Percentiles rank a stretch among this genome's conserved stretches.
These are phyloP conservation scores for Alternaria conjuncta DNA, from an alignment of 2,329 filamentous ascomycete genomes.

Conservation along the genomic window DNA sequence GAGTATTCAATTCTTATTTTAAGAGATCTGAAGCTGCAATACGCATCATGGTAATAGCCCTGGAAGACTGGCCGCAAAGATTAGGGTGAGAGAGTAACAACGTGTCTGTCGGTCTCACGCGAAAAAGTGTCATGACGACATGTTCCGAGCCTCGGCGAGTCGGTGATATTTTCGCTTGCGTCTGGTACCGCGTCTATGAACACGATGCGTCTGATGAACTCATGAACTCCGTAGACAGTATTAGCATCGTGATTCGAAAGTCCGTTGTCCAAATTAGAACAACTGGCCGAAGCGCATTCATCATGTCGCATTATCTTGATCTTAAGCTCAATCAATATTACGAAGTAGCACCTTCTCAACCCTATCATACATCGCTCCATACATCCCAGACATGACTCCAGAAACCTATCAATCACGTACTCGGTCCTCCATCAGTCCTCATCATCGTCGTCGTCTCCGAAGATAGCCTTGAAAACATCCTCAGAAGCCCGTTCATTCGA, in stretches of 20 bases:
- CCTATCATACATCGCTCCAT: background rate
- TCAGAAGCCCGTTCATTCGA: conserved; percentile 77
- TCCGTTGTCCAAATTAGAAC: background rate
- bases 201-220: background rate
- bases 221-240: background rate
- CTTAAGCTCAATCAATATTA: background rate
- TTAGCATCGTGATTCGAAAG: background rate
- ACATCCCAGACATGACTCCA: background rate
- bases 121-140: conserved; percentile 14
- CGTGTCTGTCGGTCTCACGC: background rate
- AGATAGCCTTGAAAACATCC: conserved; percentile 88
- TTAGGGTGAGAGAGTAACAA: background rate
- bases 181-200: background rate
- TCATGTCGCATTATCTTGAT: background rate
- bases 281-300: background rate
- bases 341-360: background rate
- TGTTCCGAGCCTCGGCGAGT: conserved; percentile 15
- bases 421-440: conserved; percentile 12
- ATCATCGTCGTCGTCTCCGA: conserved; percentile 79
- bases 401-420: background rate
- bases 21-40: conserved; percentile 9
- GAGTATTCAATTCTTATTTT: conserved; percentile 30
- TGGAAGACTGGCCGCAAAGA: background rate
- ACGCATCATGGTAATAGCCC: conserved; percentile 15
- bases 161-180: background rate